A percentile compares a stretch with the other conserved stretches of the same genome.
Conservation (phyloP, 345 rosid species). For the Syzygium jambos region DNA sequence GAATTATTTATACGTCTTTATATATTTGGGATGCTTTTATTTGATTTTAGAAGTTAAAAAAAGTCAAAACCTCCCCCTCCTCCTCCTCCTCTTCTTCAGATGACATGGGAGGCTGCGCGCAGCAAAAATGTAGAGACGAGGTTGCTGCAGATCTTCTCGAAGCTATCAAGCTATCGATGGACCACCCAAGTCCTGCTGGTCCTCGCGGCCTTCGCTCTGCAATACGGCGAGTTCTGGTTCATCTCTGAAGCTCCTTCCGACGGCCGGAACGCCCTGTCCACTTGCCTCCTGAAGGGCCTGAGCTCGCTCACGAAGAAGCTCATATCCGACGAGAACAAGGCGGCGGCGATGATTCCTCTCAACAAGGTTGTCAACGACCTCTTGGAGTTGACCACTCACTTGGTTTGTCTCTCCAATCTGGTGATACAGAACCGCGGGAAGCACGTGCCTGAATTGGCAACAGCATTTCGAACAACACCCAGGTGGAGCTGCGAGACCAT, state of each 20-base stretch:
- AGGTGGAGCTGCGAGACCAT: constrained; percentile 1
- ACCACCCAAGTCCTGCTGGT: background rate
- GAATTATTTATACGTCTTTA: too few species aligned
- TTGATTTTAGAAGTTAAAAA: background rate
- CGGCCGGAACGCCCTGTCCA: background rate
- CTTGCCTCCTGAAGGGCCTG: background rate
- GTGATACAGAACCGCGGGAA: background rate
- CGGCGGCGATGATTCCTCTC: rapidly evolving
- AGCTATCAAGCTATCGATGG: background rate
- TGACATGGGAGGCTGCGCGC: background rate
- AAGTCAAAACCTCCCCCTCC: background rate
- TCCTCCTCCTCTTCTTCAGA: background rate
- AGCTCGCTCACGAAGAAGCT: background rate
- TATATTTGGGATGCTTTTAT: background rate
- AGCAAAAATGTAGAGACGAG: background rate
- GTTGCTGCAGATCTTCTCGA: background rate
- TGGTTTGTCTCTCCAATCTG: background rate
- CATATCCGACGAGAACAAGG: background rate
- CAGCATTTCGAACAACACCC: background rate
- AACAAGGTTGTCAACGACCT: background rate
- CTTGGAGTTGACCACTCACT: background rate
- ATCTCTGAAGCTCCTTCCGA: background rate
- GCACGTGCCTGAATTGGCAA: background rate
- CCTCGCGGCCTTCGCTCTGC: background rate
- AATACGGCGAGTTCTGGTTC: background rate